Evolutionary conservation across 306 rosid species (phyloP), one percentile per base, ranked within the genome.

Genomic region (Cyamopsis tetragonoloba): DNA sequence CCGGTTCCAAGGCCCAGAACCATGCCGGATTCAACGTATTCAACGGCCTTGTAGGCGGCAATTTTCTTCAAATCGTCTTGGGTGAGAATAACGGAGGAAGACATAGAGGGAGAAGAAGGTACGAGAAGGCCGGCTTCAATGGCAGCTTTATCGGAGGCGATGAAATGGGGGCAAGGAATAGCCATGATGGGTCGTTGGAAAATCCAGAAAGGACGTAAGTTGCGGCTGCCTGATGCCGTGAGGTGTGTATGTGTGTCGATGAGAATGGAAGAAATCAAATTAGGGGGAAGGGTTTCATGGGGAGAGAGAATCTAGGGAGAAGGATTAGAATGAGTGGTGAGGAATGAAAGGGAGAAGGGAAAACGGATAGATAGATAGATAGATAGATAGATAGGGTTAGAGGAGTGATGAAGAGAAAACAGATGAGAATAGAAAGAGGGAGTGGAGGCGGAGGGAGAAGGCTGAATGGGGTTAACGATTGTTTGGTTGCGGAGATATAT

Each of bases 31-130:
- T 86, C 86, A 12, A 88, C 91, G 61, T 79, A 84, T 20, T 91
- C 97, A 1, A 88, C 96, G 7, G 97, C 97, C 59, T 86, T 91
- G 79, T 91, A 91, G 20, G 97, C 97, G 1, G 97, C 97, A 20
- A 91, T 88, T 73, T 84, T 88, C 88, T 91, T 91, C 70, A 91
- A 59, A 62, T 91, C 97, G 37, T 92, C 95, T 24, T 89, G 98
- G 62, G 91, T 75, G 7, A 92, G 78, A 66, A 84, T 76, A 3
- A 78, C 53, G 54, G 85, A 10, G 84, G 62, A 11, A 1, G 79
- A 58, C 1, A 68, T 67, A 1, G 96, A 50, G 0, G 87, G 38
- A 1, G 85, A 73, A 4, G 91, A 73, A 6, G 92, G 75, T 0
- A 71, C 39, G 22, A 79, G 55, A 20, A 92, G 83, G 6, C 84